phyloP scores from a whole-genome alignment of 2,329 filamentous ascomycete species.

The Immersiporthe knoxdaviesiana region DNA sequence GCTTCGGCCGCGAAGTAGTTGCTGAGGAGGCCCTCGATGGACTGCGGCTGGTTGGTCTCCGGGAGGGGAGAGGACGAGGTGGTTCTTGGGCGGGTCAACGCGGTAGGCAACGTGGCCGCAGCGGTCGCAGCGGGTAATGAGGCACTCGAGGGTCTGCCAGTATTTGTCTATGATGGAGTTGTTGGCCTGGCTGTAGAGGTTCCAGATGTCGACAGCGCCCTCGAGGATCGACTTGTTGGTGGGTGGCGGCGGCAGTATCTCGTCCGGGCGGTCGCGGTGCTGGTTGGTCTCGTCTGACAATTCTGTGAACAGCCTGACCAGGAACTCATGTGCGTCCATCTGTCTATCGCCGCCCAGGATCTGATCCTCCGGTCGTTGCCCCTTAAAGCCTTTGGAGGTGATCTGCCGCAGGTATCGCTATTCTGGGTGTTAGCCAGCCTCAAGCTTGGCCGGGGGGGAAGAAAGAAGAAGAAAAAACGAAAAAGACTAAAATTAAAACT shows the following conservation, averaged over 20 bases:
- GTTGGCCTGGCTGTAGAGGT: constrained; percentile 68
- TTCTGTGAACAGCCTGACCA: constrained; percentile 78
- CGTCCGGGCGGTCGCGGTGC: constrained; percentile 45
- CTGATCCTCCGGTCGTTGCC: constrained; percentile 39
- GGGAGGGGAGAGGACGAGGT: constrained; percentile 54
- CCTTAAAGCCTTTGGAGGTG: constrained; percentile 46
- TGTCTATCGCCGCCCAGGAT: constrained; percentile 74
- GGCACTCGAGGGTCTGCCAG: constrained; percentile 77
- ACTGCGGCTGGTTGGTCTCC: constrained; percentile 35
- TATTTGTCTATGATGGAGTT: constrained; percentile 77
- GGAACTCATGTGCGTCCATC: constrained; percentile 91
- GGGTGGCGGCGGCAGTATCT: constrained; percentile 31
- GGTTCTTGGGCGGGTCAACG: constrained; percentile 52
- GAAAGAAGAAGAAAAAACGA: too few relatives aligned
- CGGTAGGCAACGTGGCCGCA: constrained; percentile 55
- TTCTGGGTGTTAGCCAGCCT: not conserved
- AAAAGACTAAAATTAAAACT: constrained; percentile 32
- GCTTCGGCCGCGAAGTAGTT: constrained; percentile 70
- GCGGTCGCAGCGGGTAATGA: constrained; percentile 68
- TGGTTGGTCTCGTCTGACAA: constrained; percentile 85
- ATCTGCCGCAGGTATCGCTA: constrained; percentile 68
- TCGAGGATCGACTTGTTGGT: constrained; percentile 42
- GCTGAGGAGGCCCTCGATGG: constrained; percentile 66
- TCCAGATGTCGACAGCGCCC: constrained; percentile 77
- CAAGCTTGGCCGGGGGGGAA: too few relatives aligned